A percentile compares a stretch with the other conserved stretches of the same genome.
Evolutionary conservation across 306 rosid genomes (phyloP).

Genomic region (Casuarina equisetifolia): DNA sequence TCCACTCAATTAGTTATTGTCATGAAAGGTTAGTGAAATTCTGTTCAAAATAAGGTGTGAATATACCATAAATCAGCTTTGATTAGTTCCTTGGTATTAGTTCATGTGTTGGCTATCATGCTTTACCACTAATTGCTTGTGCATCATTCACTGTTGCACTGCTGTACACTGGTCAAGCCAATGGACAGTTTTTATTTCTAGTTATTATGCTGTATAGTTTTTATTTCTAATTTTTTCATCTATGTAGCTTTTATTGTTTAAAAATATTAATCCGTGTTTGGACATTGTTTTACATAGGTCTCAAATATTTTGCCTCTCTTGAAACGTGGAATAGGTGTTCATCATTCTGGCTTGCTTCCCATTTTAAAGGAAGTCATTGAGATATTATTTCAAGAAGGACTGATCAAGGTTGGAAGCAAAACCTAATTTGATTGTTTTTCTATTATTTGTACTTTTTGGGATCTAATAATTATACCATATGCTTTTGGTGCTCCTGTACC

Average conservation of each 20-base stretch:
- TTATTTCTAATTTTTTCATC: background rate
- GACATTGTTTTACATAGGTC: constrained; percentile 51
- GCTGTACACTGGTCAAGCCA: too few species aligned
- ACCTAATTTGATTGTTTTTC: constrained; percentile 9
- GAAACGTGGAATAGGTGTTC: constrained; percentile 97
- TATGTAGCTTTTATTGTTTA: background rate
- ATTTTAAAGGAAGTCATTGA: constrained; percentile 96
- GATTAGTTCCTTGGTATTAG: background rate
- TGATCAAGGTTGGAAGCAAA: constrained; percentile 73
- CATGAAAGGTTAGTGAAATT: background rate
- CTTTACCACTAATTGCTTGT: too few species aligned
- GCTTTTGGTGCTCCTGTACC: background rate
- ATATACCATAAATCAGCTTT: background rate
- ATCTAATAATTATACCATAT: background rate
- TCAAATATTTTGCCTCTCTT: constrained; percentile 86
- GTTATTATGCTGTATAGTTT: background rate
- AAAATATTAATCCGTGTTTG: constrained; percentile 1
- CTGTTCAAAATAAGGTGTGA: background rate
- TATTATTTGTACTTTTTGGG: constrained; percentile 3
- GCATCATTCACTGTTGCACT: background rate
- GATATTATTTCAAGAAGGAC: constrained; percentile 91
- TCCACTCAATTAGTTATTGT: background rate
- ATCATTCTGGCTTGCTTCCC: constrained; percentile 98
- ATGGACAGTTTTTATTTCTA: background rate
- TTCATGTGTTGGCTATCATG: background rate